These are phyloP conservation scores for Arthrocladium fulminans DNA, from an alignment of 2,329 filamentous ascomycete species.

Conservation along the genomic window DNA sequence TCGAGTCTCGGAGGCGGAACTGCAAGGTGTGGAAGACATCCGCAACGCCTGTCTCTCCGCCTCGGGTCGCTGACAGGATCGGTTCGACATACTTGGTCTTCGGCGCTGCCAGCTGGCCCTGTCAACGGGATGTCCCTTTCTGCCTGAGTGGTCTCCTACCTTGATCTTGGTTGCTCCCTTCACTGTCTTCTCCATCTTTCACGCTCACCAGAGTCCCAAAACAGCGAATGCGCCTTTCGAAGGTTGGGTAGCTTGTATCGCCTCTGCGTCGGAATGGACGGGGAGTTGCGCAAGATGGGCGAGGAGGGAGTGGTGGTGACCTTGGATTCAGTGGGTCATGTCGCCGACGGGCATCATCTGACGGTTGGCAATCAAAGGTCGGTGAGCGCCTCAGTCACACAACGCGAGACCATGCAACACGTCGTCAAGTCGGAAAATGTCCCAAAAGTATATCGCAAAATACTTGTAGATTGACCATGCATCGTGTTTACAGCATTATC, in stretches of 20 bases:
- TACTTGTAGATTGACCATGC: neutral
- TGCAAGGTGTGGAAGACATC: constrained; percentile 92
- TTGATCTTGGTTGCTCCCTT: constrained; percentile 98
- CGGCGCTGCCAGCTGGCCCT: constrained; percentile 71
- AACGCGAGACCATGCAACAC: neutral
- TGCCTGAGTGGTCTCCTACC: constrained; percentile 42
- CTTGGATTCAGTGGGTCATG: constrained; percentile 4
- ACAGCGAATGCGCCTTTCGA: neutral
- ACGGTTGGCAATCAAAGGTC: neutral
- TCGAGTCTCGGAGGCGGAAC: constrained; percentile 81
- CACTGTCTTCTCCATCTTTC: constrained; percentile 94
- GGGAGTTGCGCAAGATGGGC: neutral
- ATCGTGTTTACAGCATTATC: constrained; percentile 1
- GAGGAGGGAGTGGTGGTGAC: neutral
- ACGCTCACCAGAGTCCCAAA: neutral
- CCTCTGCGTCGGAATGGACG: neutral
- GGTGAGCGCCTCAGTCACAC: neutral
- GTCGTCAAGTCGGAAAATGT: neutral
- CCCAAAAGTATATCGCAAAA: neutral
- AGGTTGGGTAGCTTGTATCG: neutral
- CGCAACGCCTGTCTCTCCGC: constrained; percentile 85
- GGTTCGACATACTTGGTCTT: constrained; percentile 99
- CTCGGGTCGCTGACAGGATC: constrained; percentile 88
- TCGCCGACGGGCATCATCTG: neutral
- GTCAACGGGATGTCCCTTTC: neutral